Conservation (phyloP, 1,284 basidiomycete species). For the Mrakiaceae sp. region DNA sequence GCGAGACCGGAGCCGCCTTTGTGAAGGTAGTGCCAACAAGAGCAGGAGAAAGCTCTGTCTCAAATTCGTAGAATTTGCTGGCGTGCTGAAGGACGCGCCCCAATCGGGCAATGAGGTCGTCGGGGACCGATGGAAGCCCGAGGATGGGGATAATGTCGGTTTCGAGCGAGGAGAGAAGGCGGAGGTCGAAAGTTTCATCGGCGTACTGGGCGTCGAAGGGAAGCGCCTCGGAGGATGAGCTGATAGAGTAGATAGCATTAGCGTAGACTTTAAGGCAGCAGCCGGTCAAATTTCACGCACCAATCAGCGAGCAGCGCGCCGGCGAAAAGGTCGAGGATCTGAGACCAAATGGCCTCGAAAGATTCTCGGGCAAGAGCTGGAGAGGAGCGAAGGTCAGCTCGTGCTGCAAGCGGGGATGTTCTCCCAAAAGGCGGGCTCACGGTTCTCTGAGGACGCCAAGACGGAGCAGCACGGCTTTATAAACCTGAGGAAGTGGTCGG, state of each 20-base stretch:
- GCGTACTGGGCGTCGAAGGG: constrained; percentile 53
- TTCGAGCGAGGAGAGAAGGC: constrained; percentile 66
- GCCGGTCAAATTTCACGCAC: constrained; percentile 36
- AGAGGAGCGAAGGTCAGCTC: neutral
- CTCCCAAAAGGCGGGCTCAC: neutral
- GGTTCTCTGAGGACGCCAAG: neutral
- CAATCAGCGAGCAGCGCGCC: constrained; percentile 76
- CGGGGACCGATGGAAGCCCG: constrained; percentile 57
- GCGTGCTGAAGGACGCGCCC: constrained; percentile 64
- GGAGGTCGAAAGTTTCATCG: constrained; percentile 80
- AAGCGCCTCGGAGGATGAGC: constrained; percentile 41
- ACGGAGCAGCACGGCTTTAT: constrained; percentile 9
- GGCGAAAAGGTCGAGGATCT: constrained; percentile 69
- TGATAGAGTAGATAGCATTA: neutral
- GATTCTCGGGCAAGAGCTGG: constrained; percentile 49
- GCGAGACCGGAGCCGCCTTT: too few relatives aligned
- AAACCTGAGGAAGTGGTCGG: constrained; percentile 27
- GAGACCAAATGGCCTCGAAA: constrained; percentile 69
- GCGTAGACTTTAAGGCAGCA: too few relatives aligned
- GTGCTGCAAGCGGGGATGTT: neutral
- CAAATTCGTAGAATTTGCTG: constrained; percentile 53
- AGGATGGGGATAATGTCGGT: constrained; percentile 65
- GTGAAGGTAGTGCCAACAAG: too few relatives aligned
- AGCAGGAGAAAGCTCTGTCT: constrained; percentile 17
- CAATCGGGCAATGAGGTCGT: constrained; percentile 56